Evolutionary conservation across 805 yeast genomes (phyloP).

Genomic region (Saccharomyces jurei): DNA sequence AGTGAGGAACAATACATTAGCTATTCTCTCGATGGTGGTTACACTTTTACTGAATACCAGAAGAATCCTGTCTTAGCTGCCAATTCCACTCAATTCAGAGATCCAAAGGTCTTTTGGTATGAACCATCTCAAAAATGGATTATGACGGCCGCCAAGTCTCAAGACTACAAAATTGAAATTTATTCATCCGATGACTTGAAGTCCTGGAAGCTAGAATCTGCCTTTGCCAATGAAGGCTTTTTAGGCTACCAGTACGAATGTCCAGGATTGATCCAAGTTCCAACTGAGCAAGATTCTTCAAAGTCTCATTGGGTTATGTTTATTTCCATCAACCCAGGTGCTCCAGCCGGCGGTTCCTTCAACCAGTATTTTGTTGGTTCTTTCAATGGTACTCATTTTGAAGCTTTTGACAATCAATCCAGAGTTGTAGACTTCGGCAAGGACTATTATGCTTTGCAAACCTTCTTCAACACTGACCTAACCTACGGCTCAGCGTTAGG

Average conservation of each 20-base stretch:
- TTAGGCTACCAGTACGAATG: constrained; percentile 37
- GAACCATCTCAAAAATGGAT: constrained; percentile 27
- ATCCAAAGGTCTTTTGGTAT: constrained; percentile 34
- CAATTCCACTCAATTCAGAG: constrained; percentile 28
- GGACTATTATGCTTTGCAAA: constrained; percentile 36
- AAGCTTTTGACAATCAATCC: constrained; percentile 25
- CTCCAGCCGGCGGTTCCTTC: constrained; percentile 35
- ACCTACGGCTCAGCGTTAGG: constrained; percentile 26
- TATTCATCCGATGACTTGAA: constrained; percentile 24
- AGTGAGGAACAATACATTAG: constrained; percentile 30
- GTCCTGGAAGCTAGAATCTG: constrained; percentile 25
- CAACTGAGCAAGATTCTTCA: constrained; percentile 14
- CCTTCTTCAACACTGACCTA: constrained; percentile 24
- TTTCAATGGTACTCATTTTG: constrained; percentile 34
- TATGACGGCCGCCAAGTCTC: constrained; percentile 26
- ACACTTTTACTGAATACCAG: constrained; percentile 26
- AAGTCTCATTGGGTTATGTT: constrained; percentile 30
- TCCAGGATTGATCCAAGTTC: constrained; percentile 32
- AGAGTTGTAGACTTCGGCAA: constrained; percentile 32
- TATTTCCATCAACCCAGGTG: constrained; percentile 37
- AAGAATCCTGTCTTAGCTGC: constrained; percentile 30
- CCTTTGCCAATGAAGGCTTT: constrained; percentile 23
- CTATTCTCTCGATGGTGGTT: constrained; percentile 33
- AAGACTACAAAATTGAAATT: constrained; percentile 25
- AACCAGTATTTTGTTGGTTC: constrained; percentile 37